These are phyloP conservation scores for Huntiella abstrusa DNA, from an alignment of 2,329 filamentous ascomycete species.

Conservation along the genomic window DNA sequence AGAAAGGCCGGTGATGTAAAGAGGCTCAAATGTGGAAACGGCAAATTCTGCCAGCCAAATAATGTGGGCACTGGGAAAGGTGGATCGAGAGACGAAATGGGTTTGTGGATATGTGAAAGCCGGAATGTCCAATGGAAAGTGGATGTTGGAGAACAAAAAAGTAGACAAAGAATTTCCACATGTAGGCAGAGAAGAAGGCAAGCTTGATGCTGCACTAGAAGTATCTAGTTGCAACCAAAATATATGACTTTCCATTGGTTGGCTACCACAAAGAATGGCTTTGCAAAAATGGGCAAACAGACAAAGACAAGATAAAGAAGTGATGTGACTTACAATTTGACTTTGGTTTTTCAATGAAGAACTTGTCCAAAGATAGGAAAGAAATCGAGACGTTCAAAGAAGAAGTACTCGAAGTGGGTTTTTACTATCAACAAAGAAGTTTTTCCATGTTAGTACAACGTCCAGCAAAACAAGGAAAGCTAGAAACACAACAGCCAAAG, in stretches of 20 bases:
- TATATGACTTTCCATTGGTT: no score
- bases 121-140: no score
- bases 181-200: no score
- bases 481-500: not conserved
- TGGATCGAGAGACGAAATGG: no score
- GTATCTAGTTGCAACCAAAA: no score
- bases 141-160: no score
- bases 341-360: conserved; percentile 12
- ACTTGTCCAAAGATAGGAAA: conserved; percentile 9
- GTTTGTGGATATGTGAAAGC: no score
- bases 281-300: not conserved
- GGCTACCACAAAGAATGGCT: no score
- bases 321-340: conserved; percentile 4
- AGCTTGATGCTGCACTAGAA: no score
- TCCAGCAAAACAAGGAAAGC: not conserved
- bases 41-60: not conserved
- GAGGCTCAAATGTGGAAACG: not conserved
- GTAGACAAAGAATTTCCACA: no score
- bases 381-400: conserved; percentile 6
- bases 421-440: not conserved
- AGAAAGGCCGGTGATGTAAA: no score
- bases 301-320: not conserved
- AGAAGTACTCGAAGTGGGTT: not conserved
- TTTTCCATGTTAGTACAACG: no score
- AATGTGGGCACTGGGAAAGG: conserved; percentile 3